These are phyloP conservation scores for Peziza echinospora DNA, from an alignment of 495 filamentous ascomycete genomes.

Conservation along the genomic window DNA sequence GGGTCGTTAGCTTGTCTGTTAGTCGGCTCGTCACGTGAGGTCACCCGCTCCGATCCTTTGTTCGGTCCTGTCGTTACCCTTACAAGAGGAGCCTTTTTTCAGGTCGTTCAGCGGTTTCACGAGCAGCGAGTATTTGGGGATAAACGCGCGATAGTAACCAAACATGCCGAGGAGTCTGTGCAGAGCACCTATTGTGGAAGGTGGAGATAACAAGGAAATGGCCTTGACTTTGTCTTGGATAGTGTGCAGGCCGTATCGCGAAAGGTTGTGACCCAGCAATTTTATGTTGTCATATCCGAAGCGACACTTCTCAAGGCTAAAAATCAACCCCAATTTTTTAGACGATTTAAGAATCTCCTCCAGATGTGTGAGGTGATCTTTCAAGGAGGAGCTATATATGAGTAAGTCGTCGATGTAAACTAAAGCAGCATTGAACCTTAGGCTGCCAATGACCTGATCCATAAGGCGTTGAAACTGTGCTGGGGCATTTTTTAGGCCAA, in stretches of 20 bases:
- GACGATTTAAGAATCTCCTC: not conserved
- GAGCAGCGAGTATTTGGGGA: not conserved
- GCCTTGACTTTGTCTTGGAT: slow-evolving; percentile 1
- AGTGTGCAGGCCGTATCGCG: not conserved
- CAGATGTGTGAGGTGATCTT: not conserved
- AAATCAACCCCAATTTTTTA: not conserved
- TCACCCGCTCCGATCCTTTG: too few species aligned
- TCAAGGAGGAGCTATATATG: not conserved
- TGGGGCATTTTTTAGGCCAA: slow-evolving; percentile 2
- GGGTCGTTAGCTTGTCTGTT: too few species aligned
- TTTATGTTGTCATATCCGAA: not conserved
- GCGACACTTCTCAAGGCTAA: not conserved
- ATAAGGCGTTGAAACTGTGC: slow-evolving; percentile 1
- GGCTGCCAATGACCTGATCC: not conserved
- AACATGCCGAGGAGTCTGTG: slow-evolving; percentile 3
- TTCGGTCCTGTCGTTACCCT: too few species aligned
- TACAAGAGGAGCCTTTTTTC: not conserved
- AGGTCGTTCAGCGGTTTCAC: not conserved
- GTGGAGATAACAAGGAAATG: not conserved
- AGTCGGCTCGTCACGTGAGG: too few species aligned
- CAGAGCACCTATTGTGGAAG: not conserved
- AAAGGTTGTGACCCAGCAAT: not conserved
- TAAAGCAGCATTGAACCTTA: not conserved
- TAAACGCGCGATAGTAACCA: slow-evolving; percentile 2
- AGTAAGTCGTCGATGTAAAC: slow-evolving; percentile 2